Evolutionary conservation across 441 rosid species (phyloP).

Genomic region (Metrosideros polymorpha): DNA sequence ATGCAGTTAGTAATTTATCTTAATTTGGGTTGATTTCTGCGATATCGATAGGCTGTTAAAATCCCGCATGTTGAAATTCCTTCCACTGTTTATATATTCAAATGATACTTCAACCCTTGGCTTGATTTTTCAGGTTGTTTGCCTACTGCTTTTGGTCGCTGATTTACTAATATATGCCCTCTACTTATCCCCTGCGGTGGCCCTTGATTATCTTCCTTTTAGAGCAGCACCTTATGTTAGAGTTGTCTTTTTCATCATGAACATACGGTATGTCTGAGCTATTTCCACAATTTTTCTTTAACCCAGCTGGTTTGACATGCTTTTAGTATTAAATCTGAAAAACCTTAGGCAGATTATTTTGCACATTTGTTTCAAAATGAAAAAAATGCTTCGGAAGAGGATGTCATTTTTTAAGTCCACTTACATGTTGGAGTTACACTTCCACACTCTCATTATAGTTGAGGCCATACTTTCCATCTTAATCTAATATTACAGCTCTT

Average conservation of each 20-base stretch:
- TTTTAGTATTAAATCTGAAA: background rate
- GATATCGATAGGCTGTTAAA: background rate
- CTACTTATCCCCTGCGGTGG: constrained; percentile 59
- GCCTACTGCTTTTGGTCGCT: constrained; percentile 52
- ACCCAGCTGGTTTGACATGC: background rate
- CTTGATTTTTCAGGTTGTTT: constrained; percentile 53
- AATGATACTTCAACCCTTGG: background rate
- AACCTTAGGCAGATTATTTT: background rate
- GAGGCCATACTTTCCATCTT: background rate
- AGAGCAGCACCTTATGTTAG: constrained; percentile 87
- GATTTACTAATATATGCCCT: constrained; percentile 71
- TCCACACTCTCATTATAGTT: background rate
- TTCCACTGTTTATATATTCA: background rate
- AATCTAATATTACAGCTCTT: background rate
- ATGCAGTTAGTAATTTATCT: background rate
- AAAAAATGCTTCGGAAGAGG: background rate
- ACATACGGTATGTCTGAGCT: constrained; percentile 49
- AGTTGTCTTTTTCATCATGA: constrained; percentile 70
- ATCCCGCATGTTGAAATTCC: background rate
- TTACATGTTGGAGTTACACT: background rate
- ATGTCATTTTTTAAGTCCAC: background rate
- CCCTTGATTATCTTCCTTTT: constrained; percentile 60
- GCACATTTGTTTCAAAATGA: background rate
- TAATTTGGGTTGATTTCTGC: background rate
- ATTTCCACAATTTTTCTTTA: background rate